phyloP scores from a whole-genome alignment of 2,329 filamentous ascomycete genomes.

The Xylaria sp. region DNA sequence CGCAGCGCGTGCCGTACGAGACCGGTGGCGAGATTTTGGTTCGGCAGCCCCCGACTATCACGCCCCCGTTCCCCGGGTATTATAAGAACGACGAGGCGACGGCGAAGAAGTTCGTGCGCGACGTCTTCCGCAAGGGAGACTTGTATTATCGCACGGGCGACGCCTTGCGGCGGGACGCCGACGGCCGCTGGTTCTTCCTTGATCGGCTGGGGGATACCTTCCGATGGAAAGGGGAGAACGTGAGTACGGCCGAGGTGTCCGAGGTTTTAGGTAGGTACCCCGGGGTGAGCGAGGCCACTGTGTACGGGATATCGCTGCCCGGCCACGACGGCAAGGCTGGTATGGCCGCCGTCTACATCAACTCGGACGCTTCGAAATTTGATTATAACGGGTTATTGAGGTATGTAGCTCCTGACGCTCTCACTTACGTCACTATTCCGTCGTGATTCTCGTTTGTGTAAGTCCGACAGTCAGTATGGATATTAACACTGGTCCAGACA shows the following conservation, averaged over 20 bases:
- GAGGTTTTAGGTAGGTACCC: conserved; percentile 66
- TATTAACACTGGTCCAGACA: conserved; percentile 45
- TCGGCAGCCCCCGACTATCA: conserved; percentile 55
- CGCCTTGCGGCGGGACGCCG: conserved; percentile 62
- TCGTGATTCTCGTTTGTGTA: not conserved
- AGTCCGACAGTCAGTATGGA: not conserved
- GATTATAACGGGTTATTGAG: conserved; percentile 65
- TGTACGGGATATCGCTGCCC: conserved; percentile 71
- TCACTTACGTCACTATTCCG: not conserved
- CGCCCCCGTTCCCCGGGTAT: conserved; percentile 70
- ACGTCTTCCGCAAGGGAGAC: conserved; percentile 72
- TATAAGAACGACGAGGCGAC: conserved; percentile 70
- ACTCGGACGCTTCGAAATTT: conserved; percentile 53
- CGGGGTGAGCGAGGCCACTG: conserved; percentile 68
- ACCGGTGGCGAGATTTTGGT: conserved; percentile 79
- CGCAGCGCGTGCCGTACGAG: conserved; percentile 64
- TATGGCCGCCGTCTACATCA: conserved; percentile 65
- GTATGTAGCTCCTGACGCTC: conserved; percentile 39
- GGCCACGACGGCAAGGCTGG: conserved; percentile 72
- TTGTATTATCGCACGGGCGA: conserved; percentile 73
- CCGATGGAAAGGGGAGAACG: conserved; percentile 75
- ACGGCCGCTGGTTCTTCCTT: conserved; percentile 73
- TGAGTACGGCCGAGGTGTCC: conserved; percentile 70
- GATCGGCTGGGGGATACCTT: conserved; percentile 75
- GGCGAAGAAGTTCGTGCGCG: conserved; percentile 65